phyloP scores from a whole-genome alignment of 2,329 filamentous ascomycete species.

The Juglanconis juglandina region DNA sequence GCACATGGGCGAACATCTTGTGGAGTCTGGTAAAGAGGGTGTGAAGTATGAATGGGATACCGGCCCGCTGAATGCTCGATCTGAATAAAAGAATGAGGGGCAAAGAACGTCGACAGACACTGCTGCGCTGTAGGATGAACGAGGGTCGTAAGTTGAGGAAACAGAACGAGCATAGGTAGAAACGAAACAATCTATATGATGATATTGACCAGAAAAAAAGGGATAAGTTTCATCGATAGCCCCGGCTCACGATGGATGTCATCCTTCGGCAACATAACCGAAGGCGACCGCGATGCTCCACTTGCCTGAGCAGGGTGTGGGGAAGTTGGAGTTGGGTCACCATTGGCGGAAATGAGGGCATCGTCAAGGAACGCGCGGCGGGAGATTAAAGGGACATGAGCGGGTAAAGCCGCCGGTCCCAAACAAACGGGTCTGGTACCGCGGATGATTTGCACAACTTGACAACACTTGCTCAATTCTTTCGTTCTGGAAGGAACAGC shows the following conservation, averaged over 20 bases:
- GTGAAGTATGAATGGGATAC: conserved; percentile 5
- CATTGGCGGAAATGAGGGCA: conserved; percentile 9
- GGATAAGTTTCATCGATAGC: neutral
- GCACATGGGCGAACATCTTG: conserved; percentile 12
- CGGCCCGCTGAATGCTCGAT: neutral
- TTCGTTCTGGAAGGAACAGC: neutral
- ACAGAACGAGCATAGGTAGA: neutral
- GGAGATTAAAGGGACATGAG: conserved; percentile 3
- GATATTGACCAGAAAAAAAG: neutral
- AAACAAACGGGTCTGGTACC: neutral
- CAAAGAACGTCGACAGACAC: conserved; percentile 3
- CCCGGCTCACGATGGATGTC: neutral
- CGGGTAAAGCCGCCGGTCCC: neutral
- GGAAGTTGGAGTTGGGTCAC: neutral
- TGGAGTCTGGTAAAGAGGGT: neutral
- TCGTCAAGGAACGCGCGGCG: neutral
- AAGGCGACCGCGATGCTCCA: neutral
- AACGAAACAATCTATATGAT: neutral
- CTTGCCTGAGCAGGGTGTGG: neutral
- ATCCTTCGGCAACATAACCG: neutral
- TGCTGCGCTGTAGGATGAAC: neutral
- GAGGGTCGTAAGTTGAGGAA: neutral
- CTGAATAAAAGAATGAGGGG: neutral
- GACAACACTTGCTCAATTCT: neutral
- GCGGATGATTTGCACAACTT: neutral